Percentiles rank a stretch among this genome's conserved stretches.
These are phyloP conservation scores for Rosa lucieae DNA, from an alignment of 306 rosid species.

Conservation along the genomic window DNA sequence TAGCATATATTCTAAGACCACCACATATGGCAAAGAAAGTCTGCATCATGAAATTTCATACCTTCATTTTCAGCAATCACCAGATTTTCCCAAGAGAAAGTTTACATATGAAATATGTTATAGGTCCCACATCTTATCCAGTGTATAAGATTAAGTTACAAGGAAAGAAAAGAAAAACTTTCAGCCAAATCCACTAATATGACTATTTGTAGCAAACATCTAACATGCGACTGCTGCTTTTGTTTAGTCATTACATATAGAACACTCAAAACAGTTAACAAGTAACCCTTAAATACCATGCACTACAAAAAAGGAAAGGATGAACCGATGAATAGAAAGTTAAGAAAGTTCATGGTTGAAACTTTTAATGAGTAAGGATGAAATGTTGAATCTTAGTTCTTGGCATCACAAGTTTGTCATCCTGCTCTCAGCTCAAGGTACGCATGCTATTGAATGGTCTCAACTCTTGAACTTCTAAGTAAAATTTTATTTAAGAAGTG, in stretches of 20 bases:
- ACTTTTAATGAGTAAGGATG: background rate
- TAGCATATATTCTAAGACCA: background rate
- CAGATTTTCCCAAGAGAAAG: background rate
- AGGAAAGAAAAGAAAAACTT: background rate
- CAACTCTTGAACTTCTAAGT: background rate
- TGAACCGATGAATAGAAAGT: background rate
- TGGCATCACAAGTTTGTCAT: background rate
- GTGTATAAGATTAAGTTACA: background rate
- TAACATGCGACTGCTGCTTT: background rate
- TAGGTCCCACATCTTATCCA: background rate
- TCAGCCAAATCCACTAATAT: background rate
- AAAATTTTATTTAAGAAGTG: background rate
- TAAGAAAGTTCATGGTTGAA: background rate
- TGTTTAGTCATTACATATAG: background rate
- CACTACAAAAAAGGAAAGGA: background rate
- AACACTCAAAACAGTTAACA: background rate
- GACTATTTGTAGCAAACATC: background rate
- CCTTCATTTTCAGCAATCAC: background rate
- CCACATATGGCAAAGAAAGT: background rate
- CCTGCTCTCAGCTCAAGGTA: background rate
- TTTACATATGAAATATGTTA: background rate
- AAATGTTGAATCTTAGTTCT: background rate
- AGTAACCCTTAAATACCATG: background rate
- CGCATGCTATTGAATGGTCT: background rate
- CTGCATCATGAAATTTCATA: background rate